phyloP scores from a whole-genome alignment of 164 flowering plant species.

The Nymphaea thermarum region DNA sequence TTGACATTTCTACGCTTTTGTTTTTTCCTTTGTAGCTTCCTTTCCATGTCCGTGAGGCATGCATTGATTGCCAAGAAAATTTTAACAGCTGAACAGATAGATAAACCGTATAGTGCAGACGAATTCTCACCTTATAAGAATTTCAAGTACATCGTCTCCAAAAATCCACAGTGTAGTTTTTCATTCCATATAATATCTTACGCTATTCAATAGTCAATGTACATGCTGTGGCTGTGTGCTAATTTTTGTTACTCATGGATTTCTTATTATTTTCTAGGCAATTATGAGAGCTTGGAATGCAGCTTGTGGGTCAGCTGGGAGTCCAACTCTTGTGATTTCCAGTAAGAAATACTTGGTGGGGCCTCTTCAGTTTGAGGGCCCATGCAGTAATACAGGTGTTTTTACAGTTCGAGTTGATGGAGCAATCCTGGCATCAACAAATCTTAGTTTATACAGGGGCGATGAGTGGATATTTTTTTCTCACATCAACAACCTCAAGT shows the following conservation, averaged over 20 bases:
- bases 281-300: neutral
- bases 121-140: too few species aligned
- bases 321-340: neutral
- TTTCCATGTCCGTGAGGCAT: neutral
- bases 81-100: neutral
- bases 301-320: neutral
- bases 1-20: neutral
- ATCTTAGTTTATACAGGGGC: neutral
- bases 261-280: neutral
- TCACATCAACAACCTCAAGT: neutral
- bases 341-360: neutral
- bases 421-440: neutral
- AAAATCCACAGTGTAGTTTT: neutral
- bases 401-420: neutral
- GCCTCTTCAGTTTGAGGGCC: neutral
- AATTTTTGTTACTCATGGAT: neutral
- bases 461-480: neutral
- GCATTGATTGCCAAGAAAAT: neutral
- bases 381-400: neutral
- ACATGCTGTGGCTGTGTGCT: too few species aligned
- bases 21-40: too few species aligned
- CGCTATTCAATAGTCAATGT: too few species aligned
- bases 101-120: neutral
- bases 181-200: neutral
- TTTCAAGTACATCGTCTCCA: too few species aligned